A percentile compares a stretch with the other conserved stretches of the same genome.
These are phyloP conservation scores for Closterium sp. DNA, from an alignment of 139 green algal species.

Conservation along the genomic window DNA sequence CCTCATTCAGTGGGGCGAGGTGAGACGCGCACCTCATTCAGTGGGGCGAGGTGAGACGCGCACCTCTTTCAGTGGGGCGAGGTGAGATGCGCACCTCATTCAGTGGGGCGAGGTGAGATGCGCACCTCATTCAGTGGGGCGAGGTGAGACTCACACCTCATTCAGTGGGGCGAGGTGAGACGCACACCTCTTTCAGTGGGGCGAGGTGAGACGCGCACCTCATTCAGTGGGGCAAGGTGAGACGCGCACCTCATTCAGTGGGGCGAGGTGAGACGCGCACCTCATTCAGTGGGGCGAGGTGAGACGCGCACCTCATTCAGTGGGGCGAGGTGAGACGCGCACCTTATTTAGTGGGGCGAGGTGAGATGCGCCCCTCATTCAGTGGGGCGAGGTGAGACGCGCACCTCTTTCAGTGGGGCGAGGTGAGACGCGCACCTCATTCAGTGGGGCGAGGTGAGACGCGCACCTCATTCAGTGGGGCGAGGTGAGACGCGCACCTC, in stretches of 20 bases:
- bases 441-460: slow-evolving; percentile 77
- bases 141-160: slow-evolving; percentile 94
- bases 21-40: too few species aligned
- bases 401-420: slow-evolving; percentile 92
- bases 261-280: slow-evolving; percentile 62
- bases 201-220: slow-evolving; percentile 77
- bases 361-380: not conserved
- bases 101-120: slow-evolving; percentile 80
- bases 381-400: slow-evolving; percentile 80
- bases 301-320: slow-evolving; percentile 86
- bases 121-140: slow-evolving; percentile 93
- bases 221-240: slow-evolving; percentile 89
- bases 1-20: too few species aligned
- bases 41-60: too few species aligned
- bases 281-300: slow-evolving; percentile 73
- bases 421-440: slow-evolving; percentile 97
- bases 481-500: slow-evolving; percentile 77
- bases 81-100: not conserved
- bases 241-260: slow-evolving; percentile 99
- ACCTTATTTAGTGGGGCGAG: slow-evolving; percentile 96
- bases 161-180: slow-evolving; percentile 83
- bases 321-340: slow-evolving; percentile 93
- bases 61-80: slow-evolving; percentile 97
- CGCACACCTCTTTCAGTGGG: slow-evolving; percentile 67
- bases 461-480: slow-evolving; percentile 68